Conservation (phyloP, 129 eudicot genomes). For the Mikania micrantha region DNA sequence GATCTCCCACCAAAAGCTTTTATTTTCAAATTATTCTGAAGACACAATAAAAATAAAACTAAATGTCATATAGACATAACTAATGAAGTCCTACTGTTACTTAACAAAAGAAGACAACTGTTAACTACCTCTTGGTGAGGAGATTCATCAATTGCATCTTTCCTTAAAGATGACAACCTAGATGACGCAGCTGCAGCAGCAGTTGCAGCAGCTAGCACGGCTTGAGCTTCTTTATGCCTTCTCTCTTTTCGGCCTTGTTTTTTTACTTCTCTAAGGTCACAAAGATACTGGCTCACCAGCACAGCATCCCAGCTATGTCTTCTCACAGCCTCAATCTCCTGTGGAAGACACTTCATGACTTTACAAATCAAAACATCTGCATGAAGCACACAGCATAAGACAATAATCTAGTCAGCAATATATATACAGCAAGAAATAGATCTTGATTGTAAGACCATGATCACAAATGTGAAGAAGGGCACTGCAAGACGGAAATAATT, state of each 20-base stretch:
- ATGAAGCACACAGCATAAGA: conserved; percentile 2
- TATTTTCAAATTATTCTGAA: conserved; percentile 43
- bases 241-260: conserved; percentile 93
- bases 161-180: conserved; percentile 81
- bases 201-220: conserved; percentile 90
- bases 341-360: conserved; percentile 57
- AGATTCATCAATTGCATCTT: conserved; percentile 69
- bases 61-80: not conserved
- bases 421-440: not conserved
- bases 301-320: conserved; percentile 86
- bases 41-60: not conserved
- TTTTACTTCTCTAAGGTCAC: conserved; percentile 75
- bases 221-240: conserved; percentile 92
- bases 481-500: not conserved
- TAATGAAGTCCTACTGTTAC: not conserved
- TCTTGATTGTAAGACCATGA: not conserved
- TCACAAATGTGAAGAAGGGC: conserved; percentile 4
- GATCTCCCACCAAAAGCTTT: conserved; percentile 45
- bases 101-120: not conserved
- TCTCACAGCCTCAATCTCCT: conserved; percentile 54
- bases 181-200: conserved; percentile 99
- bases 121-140: conserved; percentile 41
- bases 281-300: conserved; percentile 63
- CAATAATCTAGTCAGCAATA: not conserved
- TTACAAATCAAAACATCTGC: conserved; percentile 72